Evolutionary conservation across 192 early-diverging fungal species (phyloP).

Genomic region (Gonapodya sp.): DNA sequence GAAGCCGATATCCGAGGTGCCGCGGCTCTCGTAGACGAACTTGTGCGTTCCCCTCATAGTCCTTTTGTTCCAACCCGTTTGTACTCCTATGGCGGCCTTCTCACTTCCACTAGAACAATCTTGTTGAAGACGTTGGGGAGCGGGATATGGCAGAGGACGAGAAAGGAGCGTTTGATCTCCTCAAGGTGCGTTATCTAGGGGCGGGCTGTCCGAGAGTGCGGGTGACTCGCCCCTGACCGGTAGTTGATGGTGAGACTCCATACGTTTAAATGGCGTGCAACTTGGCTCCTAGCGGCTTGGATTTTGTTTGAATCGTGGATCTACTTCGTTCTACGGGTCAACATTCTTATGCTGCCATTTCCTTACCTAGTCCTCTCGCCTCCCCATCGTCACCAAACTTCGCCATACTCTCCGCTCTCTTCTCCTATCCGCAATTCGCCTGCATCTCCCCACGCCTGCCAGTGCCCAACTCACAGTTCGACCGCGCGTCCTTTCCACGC

Average conservation of each 20-base stretch:
- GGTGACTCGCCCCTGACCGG: too few relatives aligned
- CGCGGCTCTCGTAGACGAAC: neutral
- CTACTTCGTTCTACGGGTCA: too few relatives aligned
- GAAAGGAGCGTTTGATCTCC: neutral
- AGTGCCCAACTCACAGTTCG: neutral
- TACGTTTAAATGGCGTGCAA: too few relatives aligned
- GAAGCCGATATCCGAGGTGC: neutral
- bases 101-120: neutral
- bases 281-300: too few relatives aligned
- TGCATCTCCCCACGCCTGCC: neutral
- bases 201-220: too few relatives aligned
- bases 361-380: neutral
- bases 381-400: neutral
- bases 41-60: neutral
- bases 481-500: neutral
- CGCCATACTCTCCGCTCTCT: neutral
- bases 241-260: neutral
- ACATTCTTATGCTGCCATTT: too few relatives aligned
- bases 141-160: neutral
- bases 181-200: neutral
- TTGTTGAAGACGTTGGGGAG: neutral
- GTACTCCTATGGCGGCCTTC: neutral
- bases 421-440: neutral
- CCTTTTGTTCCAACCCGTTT: neutral
- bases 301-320: too few relatives aligned